Evolutionary conservation across 495 filamentous ascomycete species (phyloP), one percentile per base, ranked within the genome.

Genomic region (Aspergillus sclerotioniger): DNA sequence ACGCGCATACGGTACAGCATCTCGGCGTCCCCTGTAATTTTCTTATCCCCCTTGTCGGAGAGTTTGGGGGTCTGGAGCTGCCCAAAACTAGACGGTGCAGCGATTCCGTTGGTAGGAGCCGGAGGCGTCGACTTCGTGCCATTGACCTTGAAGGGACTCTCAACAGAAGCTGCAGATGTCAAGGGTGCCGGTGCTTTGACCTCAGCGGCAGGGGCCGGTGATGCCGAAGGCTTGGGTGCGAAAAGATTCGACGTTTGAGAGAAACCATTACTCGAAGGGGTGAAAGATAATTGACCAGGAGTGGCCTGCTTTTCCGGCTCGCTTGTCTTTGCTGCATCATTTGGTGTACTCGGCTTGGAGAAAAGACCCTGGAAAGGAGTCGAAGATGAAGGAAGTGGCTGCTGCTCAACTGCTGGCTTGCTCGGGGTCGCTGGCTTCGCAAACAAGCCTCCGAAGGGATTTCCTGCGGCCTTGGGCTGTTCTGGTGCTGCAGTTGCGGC

Each of bases 401-500:
- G 54, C 16, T 66, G 58, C 17, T 58, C 53, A 1, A 55, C 51
- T 41, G 55, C 49, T 29, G 63, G 53, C 12, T 29, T 48, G 44
- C 55, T 46, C 9, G 52, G 15, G 6, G 59, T 47, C 10, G 64
- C 60, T 13, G 64, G 56, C n/a, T 64, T 63, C 10, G 65, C 62
- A 53, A 76, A 75, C n/a, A 75, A 56, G 32, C 65, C 73, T 45
- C 46, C 51, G 32, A 63, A 62, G 12, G 68, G 64, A 29, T 68
- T 67, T n/a, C 44, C 51, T 44, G 56, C 53, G 12, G 64, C 25
- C 32, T 61, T 57, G 5, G 67, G 45, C 49, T 70, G 58, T 32
- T 59, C 62, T 60, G 59, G 48, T 21, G 61, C 58, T 13, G 60
- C 29, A 31, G 58, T 32, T 13, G 51, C 37, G 32, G 70, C 31